Percentiles rank a stretch among this genome's conserved stretches.
phyloP scores from a whole-genome alignment of 805 yeast genomes.

The Cyberlindnera suaveolens region DNA sequence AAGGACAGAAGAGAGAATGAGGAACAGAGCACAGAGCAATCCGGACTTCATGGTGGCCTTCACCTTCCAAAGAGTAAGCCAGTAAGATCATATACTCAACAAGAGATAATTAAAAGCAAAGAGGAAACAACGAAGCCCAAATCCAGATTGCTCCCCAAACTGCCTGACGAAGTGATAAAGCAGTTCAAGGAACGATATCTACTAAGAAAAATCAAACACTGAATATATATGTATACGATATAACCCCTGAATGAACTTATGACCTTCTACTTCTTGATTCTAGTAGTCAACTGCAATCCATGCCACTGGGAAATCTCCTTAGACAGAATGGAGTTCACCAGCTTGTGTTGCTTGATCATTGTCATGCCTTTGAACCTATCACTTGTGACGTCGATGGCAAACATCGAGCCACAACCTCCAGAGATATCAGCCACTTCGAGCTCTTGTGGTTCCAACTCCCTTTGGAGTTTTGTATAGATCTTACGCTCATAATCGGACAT shows the following conservation, averaged over 20 bases:
- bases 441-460: slow-evolving; percentile 52
- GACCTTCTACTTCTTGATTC: slow-evolving; percentile 31
- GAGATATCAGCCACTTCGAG: slow-evolving; percentile 76
- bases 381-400: slow-evolving; percentile 74
- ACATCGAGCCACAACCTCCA: slow-evolving; percentile 99
- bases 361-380: slow-evolving; percentile 69
- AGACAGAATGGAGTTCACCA: slow-evolving; percentile 74
- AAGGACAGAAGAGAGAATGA: slow-evolving; percentile 2
- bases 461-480: slow-evolving; percentile 49
- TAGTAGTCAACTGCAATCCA: slow-evolving; percentile 83
- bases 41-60: background rate
- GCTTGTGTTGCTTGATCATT: slow-evolving; percentile 86
- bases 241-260: background rate
- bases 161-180: slow-evolving; percentile 10
- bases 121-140: background rate
- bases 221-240: background rate
- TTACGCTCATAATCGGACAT: slow-evolving; percentile 50
- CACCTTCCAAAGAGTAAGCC: background rate
- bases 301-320: slow-evolving; percentile 93
- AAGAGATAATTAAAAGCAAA: background rate
- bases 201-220: slow-evolving; percentile 4
- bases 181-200: slow-evolving; percentile 14
- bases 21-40: background rate
- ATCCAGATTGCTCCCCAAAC: slow-evolving; percentile 16
- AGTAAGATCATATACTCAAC: background rate